These are phyloP conservation scores for Vickermania ingenoplastis DNA, from an alignment of 208 protist genomes.

Conservation along the genomic window DNA sequence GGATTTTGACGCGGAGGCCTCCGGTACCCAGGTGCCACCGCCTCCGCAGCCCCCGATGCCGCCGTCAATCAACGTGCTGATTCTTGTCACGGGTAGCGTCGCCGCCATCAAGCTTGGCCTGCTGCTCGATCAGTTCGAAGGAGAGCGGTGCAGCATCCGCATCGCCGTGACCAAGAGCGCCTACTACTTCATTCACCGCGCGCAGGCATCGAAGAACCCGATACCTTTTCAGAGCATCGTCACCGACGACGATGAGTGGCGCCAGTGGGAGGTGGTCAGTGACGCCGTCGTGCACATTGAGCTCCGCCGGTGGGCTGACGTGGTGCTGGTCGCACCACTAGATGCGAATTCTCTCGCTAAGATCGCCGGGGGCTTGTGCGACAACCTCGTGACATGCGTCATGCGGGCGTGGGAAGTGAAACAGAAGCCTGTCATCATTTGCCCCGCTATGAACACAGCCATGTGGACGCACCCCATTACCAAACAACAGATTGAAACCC, in stretches of 20 bases:
- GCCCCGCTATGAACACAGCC: slow-evolving; percentile 97
- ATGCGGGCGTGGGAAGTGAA: slow-evolving; percentile 92
- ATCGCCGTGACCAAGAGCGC: slow-evolving; percentile 73
- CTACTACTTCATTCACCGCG: slow-evolving; percentile 68
- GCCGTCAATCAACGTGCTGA: slow-evolving; percentile 57
- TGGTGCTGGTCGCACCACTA: slow-evolving; percentile 94
- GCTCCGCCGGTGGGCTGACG: slow-evolving; percentile 91
- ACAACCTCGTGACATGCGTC: slow-evolving; percentile 94
- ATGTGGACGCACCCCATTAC: slow-evolving; percentile 97
- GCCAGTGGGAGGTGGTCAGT: slow-evolving; percentile 70
- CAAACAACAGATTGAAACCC: slow-evolving; percentile 41
- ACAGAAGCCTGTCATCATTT: slow-evolving; percentile 90
- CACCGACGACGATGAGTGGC: slow-evolving; percentile 79
- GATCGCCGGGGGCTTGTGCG: slow-evolving; percentile 87
- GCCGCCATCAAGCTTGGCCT: slow-evolving; percentile 81
- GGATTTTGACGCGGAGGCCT: background rate
- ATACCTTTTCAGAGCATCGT: slow-evolving; percentile 73
- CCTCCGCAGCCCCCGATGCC: slow-evolving; percentile 11
- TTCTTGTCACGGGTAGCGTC: slow-evolving; percentile 83
- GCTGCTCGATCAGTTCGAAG: slow-evolving; percentile 62
- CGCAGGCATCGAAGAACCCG: slow-evolving; percentile 39
- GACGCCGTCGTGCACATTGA: slow-evolving; percentile 91
- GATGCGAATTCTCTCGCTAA: slow-evolving; percentile 97
- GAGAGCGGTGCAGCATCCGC: slow-evolving; percentile 59
- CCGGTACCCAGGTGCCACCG: too few species aligned